Percentiles rank a stretch among this genome's conserved stretches.
These are phyloP conservation scores for Maudiozyma saulgeensis DNA, from an alignment of 805 yeast species.

Conservation along the genomic window DNA sequence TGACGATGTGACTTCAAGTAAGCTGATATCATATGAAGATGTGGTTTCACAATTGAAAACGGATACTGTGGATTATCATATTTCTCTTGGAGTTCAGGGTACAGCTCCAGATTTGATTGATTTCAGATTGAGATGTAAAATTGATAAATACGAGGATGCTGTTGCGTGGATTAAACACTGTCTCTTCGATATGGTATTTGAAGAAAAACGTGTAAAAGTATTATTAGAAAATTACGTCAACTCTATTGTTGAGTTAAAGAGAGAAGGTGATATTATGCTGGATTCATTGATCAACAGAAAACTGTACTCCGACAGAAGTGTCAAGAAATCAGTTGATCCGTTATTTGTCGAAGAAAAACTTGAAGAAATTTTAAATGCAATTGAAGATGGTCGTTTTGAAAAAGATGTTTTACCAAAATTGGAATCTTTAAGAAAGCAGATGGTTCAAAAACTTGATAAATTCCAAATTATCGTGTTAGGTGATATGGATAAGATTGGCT, in stretches of 20 bases:
- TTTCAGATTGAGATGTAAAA: constrained; percentile 52
- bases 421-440: constrained; percentile 41
- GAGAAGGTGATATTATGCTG: constrained; percentile 46
- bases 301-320: constrained; percentile 48
- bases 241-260: constrained; percentile 31
- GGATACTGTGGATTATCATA: constrained; percentile 55
- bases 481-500: constrained; percentile 41
- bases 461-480: constrained; percentile 65
- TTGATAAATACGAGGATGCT: constrained; percentile 53
- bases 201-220: constrained; percentile 58
- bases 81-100: constrained; percentile 49
- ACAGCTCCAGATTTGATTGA: constrained; percentile 58
- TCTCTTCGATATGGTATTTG: constrained; percentile 59
- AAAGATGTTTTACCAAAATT: constrained; percentile 25
- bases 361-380: constrained; percentile 37
- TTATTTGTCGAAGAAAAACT: constrained; percentile 53
- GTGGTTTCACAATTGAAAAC: constrained; percentile 66
- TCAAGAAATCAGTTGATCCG: constrained; percentile 56
- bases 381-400: constrained; percentile 46
- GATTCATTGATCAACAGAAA: constrained; percentile 48
- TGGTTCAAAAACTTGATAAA: constrained; percentile 43
- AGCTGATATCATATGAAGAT: constrained; percentile 52
- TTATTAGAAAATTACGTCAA: constrained; percentile 35
- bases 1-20: constrained; percentile 34
- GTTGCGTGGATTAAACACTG: constrained; percentile 69